A percentile compares a stretch with the other conserved stretches of the same genome.
Evolutionary conservation across 1,284 basidiomycete genomes (phyloP).

Genomic region (Ceratobasidium sp.): DNA sequence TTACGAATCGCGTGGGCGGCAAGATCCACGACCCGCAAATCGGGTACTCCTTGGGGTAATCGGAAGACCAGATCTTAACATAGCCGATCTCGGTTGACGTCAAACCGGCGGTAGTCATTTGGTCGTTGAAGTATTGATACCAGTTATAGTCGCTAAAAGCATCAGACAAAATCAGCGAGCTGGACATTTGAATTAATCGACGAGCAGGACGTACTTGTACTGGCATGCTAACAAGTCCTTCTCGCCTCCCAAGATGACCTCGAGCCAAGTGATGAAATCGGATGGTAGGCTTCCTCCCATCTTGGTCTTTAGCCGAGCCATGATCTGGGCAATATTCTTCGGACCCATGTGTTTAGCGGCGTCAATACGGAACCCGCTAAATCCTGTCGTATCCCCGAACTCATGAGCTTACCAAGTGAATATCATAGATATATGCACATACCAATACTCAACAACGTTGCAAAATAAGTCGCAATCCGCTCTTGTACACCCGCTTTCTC

Average conservation of each 20-base stretch:
- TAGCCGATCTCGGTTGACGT: constrained; percentile 39
- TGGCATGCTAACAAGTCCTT: constrained; percentile 39
- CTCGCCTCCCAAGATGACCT: constrained; percentile 39
- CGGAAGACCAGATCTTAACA: constrained; percentile 42
- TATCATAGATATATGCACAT: constrained; percentile 4
- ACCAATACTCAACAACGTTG: constrained; percentile 38
- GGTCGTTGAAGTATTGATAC: constrained; percentile 41
- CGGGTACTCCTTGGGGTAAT: constrained; percentile 43
- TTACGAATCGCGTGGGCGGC: constrained; percentile 38
- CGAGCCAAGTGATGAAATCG: constrained; percentile 43
- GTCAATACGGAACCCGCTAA: constrained; percentile 44
- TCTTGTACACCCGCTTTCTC: constrained; percentile 37
- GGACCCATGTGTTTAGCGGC: constrained; percentile 42
- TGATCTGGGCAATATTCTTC: constrained; percentile 35
- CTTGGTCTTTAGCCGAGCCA: constrained; percentile 39
- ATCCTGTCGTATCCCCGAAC: neutral
- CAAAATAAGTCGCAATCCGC: constrained; percentile 40
- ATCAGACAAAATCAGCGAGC: neutral
- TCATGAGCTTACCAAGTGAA: neutral
- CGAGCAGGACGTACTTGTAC: constrained; percentile 29
- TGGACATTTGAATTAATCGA: neutral
- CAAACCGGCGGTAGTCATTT: constrained; percentile 38
- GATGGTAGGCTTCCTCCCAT: constrained; percentile 36
- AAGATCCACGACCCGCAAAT: constrained; percentile 44
- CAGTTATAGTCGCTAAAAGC: constrained; percentile 35